These are phyloP conservation scores for Saccharum hybrid DNA, from an alignment of 202 grass and related monocot species.

Conservation along the genomic window DNA sequence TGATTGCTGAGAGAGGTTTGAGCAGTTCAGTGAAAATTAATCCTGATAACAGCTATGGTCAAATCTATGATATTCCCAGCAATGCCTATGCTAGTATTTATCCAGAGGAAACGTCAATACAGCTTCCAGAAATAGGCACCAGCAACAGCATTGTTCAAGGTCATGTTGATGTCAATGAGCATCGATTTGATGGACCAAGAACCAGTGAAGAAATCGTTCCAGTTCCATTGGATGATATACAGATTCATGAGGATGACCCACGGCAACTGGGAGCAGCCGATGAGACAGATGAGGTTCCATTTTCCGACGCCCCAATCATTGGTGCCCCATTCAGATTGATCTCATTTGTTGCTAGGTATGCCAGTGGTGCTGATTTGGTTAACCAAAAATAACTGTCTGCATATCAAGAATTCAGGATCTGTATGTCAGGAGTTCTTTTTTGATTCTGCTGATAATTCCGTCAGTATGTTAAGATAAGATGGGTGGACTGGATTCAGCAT, in stretches of 20 bases:
- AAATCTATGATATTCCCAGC: conserved; percentile 29
- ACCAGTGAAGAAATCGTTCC: conserved; percentile 62
- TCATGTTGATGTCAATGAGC: conserved; percentile 48
- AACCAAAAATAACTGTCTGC: conserved; percentile 53
- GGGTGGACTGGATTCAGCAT: conserved; percentile 29
- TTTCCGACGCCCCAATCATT: conserved; percentile 83
- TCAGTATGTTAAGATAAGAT: conserved; percentile 36
- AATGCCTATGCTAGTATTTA: conserved; percentile 32
- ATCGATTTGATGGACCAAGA: conserved; percentile 54
- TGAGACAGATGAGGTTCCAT: conserved; percentile 56
- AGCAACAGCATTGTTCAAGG: conserved; percentile 9
- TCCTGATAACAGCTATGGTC: conserved; percentile 38
- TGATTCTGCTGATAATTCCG: conserved; percentile 15
- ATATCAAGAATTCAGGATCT: conserved; percentile 24
- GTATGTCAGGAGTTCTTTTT: background rate
- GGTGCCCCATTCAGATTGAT: conserved; percentile 92
- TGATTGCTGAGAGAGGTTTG: conserved; percentile 36
- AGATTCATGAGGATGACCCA: conserved; percentile 65
- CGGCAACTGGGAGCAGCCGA: conserved; percentile 25
- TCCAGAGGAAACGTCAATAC: conserved; percentile 37
- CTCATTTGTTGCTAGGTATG: conserved; percentile 92
- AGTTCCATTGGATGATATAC: conserved; percentile 73
- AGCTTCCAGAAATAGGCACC: conserved; percentile 27
- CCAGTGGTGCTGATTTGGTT: conserved; percentile 89
- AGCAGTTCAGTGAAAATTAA: conserved; percentile 26